These are phyloP conservation scores for Cutaneotrichosporon curvatum DNA, from an alignment of 1,284 basidiomycete species.

Conservation along the genomic window DNA sequence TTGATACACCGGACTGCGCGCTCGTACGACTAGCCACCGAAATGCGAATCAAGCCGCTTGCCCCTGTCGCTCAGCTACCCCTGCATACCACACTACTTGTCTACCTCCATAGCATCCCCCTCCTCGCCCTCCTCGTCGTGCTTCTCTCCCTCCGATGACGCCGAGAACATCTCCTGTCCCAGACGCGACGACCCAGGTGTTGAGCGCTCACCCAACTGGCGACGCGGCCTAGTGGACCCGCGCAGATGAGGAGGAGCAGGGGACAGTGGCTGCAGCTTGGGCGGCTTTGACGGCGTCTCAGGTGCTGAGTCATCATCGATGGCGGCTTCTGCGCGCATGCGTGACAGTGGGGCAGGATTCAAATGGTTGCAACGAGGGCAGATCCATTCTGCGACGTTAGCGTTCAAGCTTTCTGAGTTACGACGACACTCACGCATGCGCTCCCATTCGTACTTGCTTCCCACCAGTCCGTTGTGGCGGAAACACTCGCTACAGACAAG, in stretches of 20 bases:
- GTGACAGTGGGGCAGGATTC: slow-evolving; percentile 36
- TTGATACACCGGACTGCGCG: too few relatives aligned
- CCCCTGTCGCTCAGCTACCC: background rate
- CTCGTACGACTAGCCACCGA: too few relatives aligned
- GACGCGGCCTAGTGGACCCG: slow-evolving; percentile 18
- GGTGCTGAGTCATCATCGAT: slow-evolving; percentile 1
- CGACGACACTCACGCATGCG: slow-evolving; percentile 66
- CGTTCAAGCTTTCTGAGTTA: slow-evolving; percentile 1
- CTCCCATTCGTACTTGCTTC: slow-evolving; percentile 73
- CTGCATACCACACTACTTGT: slow-evolving; percentile 20
- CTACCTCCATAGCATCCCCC: slow-evolving; percentile 30
- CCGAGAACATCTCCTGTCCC: slow-evolving; percentile 36
- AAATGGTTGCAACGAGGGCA: slow-evolving; percentile 45
- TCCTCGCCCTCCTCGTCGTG: slow-evolving; percentile 11
- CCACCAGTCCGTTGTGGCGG: slow-evolving; percentile 86
- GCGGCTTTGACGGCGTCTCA: slow-evolving; percentile 13
- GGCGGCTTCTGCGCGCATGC: slow-evolving; percentile 8
- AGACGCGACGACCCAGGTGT: slow-evolving; percentile 33
- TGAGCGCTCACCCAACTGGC: slow-evolving; percentile 18
- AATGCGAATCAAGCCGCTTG: too few relatives aligned
- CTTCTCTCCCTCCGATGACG: slow-evolving; percentile 22
- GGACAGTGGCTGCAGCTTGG: slow-evolving; percentile 1
- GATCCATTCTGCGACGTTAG: slow-evolving; percentile 44
- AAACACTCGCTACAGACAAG: slow-evolving; percentile 92
- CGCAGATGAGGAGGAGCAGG: slow-evolving; percentile 12